phyloP scores from a whole-genome alignment of 495 filamentous ascomycete genomes.

The Penicillium longicatenatum region DNA sequence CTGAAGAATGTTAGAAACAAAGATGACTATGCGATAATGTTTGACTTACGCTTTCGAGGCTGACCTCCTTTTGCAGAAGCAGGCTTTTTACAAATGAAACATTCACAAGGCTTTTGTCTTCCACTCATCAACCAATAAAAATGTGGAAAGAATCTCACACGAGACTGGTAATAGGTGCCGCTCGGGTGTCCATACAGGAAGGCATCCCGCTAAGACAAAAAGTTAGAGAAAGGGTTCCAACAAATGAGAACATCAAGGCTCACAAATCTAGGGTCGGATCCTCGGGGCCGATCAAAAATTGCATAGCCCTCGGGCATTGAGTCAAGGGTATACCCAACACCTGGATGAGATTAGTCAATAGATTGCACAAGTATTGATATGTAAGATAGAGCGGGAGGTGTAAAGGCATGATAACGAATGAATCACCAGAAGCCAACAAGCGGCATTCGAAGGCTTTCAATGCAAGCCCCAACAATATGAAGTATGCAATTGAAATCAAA shows the following conservation, averaged over 20 bases:
- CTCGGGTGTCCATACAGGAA: slow-evolving; percentile 59
- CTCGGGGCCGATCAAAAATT: slow-evolving; percentile 48
- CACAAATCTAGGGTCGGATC: slow-evolving; percentile 37
- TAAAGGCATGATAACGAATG: not conserved
- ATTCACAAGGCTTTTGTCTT: slow-evolving; percentile 34
- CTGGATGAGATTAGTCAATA: slow-evolving; percentile 26
- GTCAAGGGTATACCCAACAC: slow-evolving; percentile 52
- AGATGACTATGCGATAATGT: not conserved
- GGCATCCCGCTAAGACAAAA: slow-evolving; percentile 42
- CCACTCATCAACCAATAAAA: slow-evolving; percentile 59
- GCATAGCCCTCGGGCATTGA: slow-evolving; percentile 57
- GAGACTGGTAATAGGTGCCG: slow-evolving; percentile 52
- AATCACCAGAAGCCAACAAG: not conserved
- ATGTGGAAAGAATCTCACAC: slow-evolving; percentile 56
- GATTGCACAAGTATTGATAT: not conserved
- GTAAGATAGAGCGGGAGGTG: no score
- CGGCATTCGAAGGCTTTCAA: not conserved
- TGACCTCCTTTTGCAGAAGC: slow-evolving; percentile 2
- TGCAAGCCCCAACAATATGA: not conserved
- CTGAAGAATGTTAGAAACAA: slow-evolving; percentile 14
- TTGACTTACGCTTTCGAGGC: slow-evolving; percentile 26
- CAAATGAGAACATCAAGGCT: slow-evolving; percentile 14
- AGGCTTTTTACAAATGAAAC: slow-evolving; percentile 35
- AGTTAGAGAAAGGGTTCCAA: not conserved
- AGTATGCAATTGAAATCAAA: not conserved